These are phyloP conservation scores for Papiliotrema fonsecae DNA, from an alignment of 1,284 basidiomycete genomes.

Conservation along the genomic window DNA sequence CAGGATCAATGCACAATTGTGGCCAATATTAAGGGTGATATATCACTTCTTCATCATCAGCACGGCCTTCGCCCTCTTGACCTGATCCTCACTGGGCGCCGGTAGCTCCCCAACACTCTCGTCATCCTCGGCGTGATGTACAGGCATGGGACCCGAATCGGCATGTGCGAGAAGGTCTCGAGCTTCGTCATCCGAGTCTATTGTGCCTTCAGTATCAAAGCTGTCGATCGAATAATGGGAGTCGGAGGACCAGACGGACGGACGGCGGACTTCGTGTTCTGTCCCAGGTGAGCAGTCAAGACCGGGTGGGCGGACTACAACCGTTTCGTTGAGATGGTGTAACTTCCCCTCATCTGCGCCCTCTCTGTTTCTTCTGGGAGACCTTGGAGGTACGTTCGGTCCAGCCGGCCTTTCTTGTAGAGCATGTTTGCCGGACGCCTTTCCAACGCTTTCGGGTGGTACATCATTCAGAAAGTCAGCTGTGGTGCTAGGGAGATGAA, in stretches of 20 bases:
- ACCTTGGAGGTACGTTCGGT: background rate
- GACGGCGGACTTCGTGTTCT: background rate
- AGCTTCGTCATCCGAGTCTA: conserved; percentile 17
- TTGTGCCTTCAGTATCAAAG: conserved; percentile 8
- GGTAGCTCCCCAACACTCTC: background rate
- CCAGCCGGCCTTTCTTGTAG: no score
- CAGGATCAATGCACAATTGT: no score
- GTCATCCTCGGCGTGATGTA: background rate
- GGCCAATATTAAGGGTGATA: no score
- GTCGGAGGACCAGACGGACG: conserved; percentile 1
- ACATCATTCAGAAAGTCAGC: conserved; percentile 1
- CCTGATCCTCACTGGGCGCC: background rate
- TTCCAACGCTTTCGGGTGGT: no score
- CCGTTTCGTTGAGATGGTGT: background rate
- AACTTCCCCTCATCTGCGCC: background rate
- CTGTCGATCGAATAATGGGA: conserved; percentile 5
- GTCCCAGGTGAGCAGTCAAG: background rate
- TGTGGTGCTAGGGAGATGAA: conserved; percentile 2
- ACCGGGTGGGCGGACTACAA: background rate
- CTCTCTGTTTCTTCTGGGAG: no score
- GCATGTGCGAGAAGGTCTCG: conserved; percentile 10
- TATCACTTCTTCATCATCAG: background rate
- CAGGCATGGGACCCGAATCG: conserved; percentile 14
- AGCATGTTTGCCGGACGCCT: no score
- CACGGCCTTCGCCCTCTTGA: conserved; percentile 1